Percentiles rank a stretch among this genome's conserved stretches.
Conservation (phyloP, 1,284 basidiomycete species). For the Ceratobasidium sp. region DNA sequence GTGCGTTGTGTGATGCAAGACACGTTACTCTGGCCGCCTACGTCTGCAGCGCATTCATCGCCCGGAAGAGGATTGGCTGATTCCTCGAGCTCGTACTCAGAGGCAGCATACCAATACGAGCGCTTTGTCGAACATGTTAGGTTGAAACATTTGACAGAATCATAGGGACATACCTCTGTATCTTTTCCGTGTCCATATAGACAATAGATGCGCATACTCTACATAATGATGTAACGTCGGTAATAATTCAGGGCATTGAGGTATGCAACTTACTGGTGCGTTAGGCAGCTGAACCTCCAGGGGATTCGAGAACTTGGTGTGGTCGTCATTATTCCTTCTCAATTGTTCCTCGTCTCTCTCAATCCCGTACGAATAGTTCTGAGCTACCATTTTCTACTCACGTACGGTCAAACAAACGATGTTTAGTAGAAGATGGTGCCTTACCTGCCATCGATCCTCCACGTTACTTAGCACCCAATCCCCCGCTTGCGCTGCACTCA, state of each 20-base stretch:
- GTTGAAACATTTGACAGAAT: too few relatives aligned
- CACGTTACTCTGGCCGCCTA: slow-evolving; percentile 76
- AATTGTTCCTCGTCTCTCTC: slow-evolving; percentile 80
- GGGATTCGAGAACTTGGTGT: slow-evolving; percentile 94
- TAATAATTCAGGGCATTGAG: too few relatives aligned
- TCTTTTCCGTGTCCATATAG: slow-evolving; percentile 97
- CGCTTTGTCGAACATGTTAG: too few relatives aligned
- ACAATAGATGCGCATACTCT: slow-evolving; percentile 88
- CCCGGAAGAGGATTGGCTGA: slow-evolving; percentile 8
- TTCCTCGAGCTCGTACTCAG: slow-evolving; percentile 38
- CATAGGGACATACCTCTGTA: slow-evolving; percentile 79
- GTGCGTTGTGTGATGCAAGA: slow-evolving; percentile 64
- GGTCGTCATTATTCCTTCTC: slow-evolving; percentile 76
- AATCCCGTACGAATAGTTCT: slow-evolving; percentile 94
- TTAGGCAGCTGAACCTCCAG: slow-evolving; percentile 90
- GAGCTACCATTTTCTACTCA: slow-evolving; percentile 86
- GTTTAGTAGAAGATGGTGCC: too few relatives aligned
- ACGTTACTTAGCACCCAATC: slow-evolving; percentile 89
- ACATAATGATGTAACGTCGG: too few relatives aligned
- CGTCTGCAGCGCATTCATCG: slow-evolving; percentile 53
- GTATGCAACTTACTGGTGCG: slow-evolving; percentile 74
- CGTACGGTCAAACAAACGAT: too few relatives aligned
- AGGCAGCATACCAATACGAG: slow-evolving; percentile 74
- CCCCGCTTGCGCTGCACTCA: slow-evolving; percentile 83
- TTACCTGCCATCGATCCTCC: slow-evolving; percentile 83